Percentiles rank a stretch among this genome's conserved stretches.
Evolutionary conservation across 176 grass and related monocot species (phyloP).

Genomic region (Carex cristatella): DNA sequence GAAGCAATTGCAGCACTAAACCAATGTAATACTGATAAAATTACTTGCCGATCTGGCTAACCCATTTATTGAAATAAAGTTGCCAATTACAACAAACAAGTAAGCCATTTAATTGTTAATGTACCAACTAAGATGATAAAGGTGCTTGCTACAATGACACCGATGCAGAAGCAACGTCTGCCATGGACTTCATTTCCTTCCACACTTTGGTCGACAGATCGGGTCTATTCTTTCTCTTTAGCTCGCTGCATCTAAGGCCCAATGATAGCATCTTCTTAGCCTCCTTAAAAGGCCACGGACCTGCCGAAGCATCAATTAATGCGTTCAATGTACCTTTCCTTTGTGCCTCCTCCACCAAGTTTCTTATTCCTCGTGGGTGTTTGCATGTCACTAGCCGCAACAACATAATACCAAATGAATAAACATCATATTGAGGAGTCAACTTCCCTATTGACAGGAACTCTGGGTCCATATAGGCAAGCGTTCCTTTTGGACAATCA

Average conservation of each 20-base stretch:
- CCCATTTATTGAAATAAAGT: no score
- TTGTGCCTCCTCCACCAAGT: constrained; percentile 27
- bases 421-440: constrained; percentile 43
- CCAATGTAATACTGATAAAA: no score
- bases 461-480: constrained; percentile 47
- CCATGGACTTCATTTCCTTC: constrained; percentile 39
- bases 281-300: constrained; percentile 33
- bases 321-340: constrained; percentile 16
- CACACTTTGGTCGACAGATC: constrained; percentile 30
- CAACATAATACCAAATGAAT: constrained; percentile 47
- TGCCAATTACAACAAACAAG: no score
- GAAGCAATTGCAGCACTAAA: no score
- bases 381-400: constrained; percentile 38
- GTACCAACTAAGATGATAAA: neutral
- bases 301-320: constrained; percentile 29
- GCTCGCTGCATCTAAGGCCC: constrained; percentile 36
- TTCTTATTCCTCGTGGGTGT: constrained; percentile 14
- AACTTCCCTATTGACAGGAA: constrained; percentile 32
- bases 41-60: no score
- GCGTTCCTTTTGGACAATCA: constrained; percentile 32
- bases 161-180: constrained; percentile 11
- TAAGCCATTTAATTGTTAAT: neutral
- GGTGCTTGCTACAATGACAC: neutral
- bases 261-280: constrained; percentile 35
- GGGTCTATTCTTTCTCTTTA: constrained; percentile 31